Percentiles rank a stretch among this genome's conserved stretches.
phyloP scores from a whole-genome alignment of 495 filamentous ascomycete genomes.

The Hypoxylon fragiforme region DNA sequence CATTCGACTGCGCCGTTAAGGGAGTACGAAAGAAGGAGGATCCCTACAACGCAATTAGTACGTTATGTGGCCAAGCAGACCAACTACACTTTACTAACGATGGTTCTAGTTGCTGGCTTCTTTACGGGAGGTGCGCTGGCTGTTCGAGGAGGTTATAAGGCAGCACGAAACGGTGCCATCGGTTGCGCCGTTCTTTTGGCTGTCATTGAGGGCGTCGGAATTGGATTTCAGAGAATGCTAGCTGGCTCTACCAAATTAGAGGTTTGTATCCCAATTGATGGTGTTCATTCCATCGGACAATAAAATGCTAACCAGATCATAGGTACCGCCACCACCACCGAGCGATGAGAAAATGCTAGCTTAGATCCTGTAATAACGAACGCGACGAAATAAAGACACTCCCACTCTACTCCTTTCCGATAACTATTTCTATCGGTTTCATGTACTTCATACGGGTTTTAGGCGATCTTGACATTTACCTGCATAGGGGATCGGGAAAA shows the following conservation, averaged over 20 bases:
- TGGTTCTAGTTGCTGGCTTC: conserved; percentile 74
- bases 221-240: conserved; percentile 96
- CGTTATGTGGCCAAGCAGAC: neutral
- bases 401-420: conserved; percentile 48
- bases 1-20: conserved; percentile 97
- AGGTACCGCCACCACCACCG: conserved; percentile 47
- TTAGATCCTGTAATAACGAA: conserved; percentile 33
- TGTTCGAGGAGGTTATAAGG: conserved; percentile 83
- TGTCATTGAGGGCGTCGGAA: conserved; percentile 97
- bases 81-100: neutral
- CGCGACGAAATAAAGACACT: conserved; percentile 17
- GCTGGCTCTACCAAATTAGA: conserved; percentile 88
- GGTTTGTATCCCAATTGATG: conserved; percentile 51
- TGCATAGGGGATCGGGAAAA: conserved; percentile 21
- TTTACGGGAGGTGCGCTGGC: conserved; percentile 93
- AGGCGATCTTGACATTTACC: conserved; percentile 34
- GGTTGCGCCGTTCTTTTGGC: conserved; percentile 91
- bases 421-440: conserved; percentile 29
- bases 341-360: conserved; percentile 42
- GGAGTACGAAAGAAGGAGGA: conserved; percentile 95
- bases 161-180: conserved; percentile 91
- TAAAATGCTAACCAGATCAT: neutral
- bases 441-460: conserved; percentile 40
- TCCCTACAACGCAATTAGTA: conserved; percentile 86
- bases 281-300: too few species aligned